These are phyloP conservation scores for Cylindrotheca closterium DNA, from an alignment of 108 stramenopile species.

Conservation along the genomic window DNA sequence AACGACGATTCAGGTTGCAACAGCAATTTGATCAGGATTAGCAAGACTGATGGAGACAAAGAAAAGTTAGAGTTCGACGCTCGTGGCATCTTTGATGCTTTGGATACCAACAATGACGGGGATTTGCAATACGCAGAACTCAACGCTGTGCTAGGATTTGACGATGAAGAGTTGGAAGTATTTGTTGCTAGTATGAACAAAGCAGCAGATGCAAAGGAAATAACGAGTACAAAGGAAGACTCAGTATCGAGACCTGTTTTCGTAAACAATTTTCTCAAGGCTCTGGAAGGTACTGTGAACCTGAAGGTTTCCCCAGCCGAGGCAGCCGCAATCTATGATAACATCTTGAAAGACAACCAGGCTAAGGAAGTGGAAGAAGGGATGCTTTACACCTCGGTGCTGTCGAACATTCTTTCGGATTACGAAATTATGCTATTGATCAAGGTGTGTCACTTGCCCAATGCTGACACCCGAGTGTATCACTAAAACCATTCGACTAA, in stretches of 20 bases:
- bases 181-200: slow-evolving; percentile 43
- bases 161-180: slow-evolving; percentile 20
- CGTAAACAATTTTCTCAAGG: slow-evolving; percentile 38
- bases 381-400: slow-evolving; percentile 24
- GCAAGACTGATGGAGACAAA: not conserved
- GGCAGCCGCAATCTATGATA: slow-evolving; percentile 9
- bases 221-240: not conserved
- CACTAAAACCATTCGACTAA: not conserved
- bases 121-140: slow-evolving; percentile 43
- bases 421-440: slow-evolving; percentile 35
- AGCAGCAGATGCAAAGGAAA: not conserved
- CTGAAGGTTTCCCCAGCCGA: slow-evolving; percentile 31
- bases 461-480: not conserved
- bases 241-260: slow-evolving; percentile 33
- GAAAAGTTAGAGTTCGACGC: slow-evolving; percentile 34
- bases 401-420: slow-evolving; percentile 42
- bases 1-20: not conserved
- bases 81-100: slow-evolving; percentile 27
- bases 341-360: slow-evolving; percentile 24
- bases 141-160: slow-evolving; percentile 33
- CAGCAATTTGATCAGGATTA: not conserved
- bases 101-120: slow-evolving; percentile 34
- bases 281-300: slow-evolving; percentile 23
- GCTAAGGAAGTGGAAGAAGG: slow-evolving; percentile 6
- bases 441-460: not conserved